Conservation (phyloP, 805 yeast species). For the Citeromyces matritensis region DNA sequence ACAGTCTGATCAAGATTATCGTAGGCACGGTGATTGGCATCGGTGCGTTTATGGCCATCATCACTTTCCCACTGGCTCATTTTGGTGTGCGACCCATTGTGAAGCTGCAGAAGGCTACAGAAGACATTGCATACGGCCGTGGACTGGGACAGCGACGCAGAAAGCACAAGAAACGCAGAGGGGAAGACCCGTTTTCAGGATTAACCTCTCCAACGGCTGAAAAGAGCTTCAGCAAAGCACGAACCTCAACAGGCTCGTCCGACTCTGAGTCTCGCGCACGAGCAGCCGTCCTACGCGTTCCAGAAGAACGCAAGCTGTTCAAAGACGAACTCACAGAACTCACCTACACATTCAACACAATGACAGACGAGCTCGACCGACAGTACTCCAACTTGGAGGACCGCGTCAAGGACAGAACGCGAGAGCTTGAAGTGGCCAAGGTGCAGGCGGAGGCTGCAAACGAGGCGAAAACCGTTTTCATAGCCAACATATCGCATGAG, state of each 20-base stretch:
- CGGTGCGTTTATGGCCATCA: slow-evolving; percentile 54
- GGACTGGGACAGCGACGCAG: slow-evolving; percentile 10
- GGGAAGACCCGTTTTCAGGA: too few species aligned
- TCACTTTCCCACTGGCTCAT: slow-evolving; percentile 76
- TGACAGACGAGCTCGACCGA: slow-evolving; percentile 76
- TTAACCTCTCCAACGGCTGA: too few species aligned
- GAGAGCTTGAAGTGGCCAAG: slow-evolving; percentile 78
- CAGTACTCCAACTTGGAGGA: slow-evolving; percentile 82
- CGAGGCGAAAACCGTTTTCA: slow-evolving; percentile 89
- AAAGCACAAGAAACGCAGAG: slow-evolving; percentile 8
- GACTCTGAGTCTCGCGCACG: neutral
- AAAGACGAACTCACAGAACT: slow-evolving; percentile 81
- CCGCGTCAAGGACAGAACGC: slow-evolving; percentile 73
- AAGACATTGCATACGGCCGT: slow-evolving; percentile 35
- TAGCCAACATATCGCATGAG: slow-evolving; percentile 89
- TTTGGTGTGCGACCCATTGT: slow-evolving; percentile 78
- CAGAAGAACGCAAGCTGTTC: slow-evolving; percentile 33
- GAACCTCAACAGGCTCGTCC: slow-evolving; percentile 1
- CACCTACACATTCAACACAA: slow-evolving; percentile 77
- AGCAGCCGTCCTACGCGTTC: slow-evolving; percentile 11
- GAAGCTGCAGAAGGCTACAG: slow-evolving; percentile 70
- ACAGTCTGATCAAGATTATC: slow-evolving; percentile 46
- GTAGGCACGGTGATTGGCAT: slow-evolving; percentile 69
- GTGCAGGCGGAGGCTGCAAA: slow-evolving; percentile 71
- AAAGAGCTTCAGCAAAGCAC: too few species aligned